Evolutionary conservation across 805 yeast genomes (phyloP), one percentile per base, ranked within the genome.

Genomic region (Wickerhamiella spandovensis): DNA sequence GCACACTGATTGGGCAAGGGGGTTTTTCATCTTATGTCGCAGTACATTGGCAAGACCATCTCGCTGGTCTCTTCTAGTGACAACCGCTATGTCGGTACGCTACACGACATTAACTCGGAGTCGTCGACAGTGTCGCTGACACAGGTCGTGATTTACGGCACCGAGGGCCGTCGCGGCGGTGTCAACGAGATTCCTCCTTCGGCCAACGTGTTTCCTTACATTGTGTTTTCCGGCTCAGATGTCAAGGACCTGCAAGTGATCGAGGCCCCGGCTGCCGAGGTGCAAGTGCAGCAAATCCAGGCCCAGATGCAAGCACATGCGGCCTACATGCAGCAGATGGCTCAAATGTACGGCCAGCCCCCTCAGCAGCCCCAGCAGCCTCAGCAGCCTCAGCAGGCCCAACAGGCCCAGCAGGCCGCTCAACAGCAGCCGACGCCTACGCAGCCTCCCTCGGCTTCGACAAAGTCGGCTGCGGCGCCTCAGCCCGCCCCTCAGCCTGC

Each of bases 41-140:
- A 88, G 62, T 89, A 82, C 67, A 84, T 88, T 57, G 97, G 97
- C 9, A 86, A 86, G 65, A 82, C 90, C 48, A 86, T 88, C 58
- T 79, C 92, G 23, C 72, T 87, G 64, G 76, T 84, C 55, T 82
- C 94, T 52, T 78, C 77, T 62, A 81, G 84, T 59, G 86, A 85
- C 38, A 81, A 84, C 53, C 74, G 95, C 56, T 90, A 90, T 63
- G 92, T 87, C 51, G 98, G 98, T 30, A 70, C 77, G n/a, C 74
- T 90, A 62, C 87, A 85, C 56, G 81, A 79, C 57, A 86, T 92
- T 61, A 87, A 87, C 65, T 92, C 95, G 25, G 89, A 85, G 52
- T 84, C 83, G 53, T 85, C 95, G 56, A 87, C 96, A 1, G 92
- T 90, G 47, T 81, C 96, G 5, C 74, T 90, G 61, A 75, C 75